These are phyloP conservation scores for Rubus idaeus DNA, from an alignment of 306 rosid genomes.

Conservation along the genomic window DNA sequence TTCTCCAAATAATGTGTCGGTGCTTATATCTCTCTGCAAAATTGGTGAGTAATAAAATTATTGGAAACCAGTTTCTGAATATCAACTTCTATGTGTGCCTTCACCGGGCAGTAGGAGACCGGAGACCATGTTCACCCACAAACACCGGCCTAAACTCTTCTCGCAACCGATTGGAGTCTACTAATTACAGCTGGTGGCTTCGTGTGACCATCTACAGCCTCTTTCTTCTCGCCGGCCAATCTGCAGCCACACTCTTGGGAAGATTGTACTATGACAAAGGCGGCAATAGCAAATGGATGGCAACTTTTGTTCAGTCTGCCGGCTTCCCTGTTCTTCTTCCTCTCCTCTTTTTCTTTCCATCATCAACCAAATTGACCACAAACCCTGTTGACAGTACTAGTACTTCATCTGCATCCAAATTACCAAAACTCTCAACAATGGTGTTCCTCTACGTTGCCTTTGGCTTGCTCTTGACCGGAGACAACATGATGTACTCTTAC, in stretches of 20 bases:
- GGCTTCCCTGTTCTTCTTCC: slow-evolving; percentile 67
- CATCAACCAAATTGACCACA: slow-evolving; percentile 15
- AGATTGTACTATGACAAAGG: slow-evolving; percentile 59
- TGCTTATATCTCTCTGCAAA: no score
- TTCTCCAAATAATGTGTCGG: no score
- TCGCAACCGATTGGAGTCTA: slow-evolving; percentile 16
- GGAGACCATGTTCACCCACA: slow-evolving; percentile 11
- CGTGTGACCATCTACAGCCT: slow-evolving; percentile 36
- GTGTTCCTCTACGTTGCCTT: slow-evolving; percentile 35
- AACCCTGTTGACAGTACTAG: neutral
- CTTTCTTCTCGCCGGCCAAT: slow-evolving; percentile 52
- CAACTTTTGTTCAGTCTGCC: slow-evolving; percentile 62
- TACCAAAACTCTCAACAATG: slow-evolving; percentile 24
- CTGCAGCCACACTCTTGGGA: slow-evolving; percentile 56
- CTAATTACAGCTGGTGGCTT: slow-evolving; percentile 50
- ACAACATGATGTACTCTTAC: slow-evolving; percentile 58
- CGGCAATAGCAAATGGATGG: slow-evolving; percentile 73
- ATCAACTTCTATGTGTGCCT: neutral
- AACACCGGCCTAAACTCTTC: neutral
- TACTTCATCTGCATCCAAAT: slow-evolving; percentile 19
- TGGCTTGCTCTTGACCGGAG: slow-evolving; percentile 40
- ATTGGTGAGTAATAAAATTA: no score
- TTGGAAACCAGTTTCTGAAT: no score
- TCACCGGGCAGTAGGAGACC: slow-evolving; percentile 29
- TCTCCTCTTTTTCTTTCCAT: slow-evolving; percentile 29